These are phyloP conservation scores for Cornus controversa DNA, from an alignment of 148 eudicot genomes.

Conservation along the genomic window DNA sequence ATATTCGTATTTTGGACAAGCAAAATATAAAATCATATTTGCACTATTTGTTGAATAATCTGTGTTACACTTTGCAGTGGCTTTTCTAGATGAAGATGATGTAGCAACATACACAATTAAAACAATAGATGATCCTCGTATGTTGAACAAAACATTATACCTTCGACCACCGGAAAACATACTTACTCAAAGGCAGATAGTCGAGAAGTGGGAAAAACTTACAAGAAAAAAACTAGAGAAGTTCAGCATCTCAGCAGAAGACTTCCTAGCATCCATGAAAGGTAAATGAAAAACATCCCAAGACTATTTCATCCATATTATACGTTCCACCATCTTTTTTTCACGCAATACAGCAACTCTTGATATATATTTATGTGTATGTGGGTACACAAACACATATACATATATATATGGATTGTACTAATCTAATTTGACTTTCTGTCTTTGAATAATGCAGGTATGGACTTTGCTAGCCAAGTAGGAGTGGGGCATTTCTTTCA, in stretches of 20 bases:
- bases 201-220: conserved; percentile 49
- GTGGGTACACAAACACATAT: too few species aligned
- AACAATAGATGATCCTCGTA: conserved; percentile 44
- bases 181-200: conserved; percentile 35
- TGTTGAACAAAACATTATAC: conserved; percentile 49
- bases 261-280: conserved; percentile 39
- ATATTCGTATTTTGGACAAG: too few species aligned
- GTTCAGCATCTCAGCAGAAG: conserved; percentile 27
- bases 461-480: conserved; percentile 40
- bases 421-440: not conserved
- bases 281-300: conserved; percentile 18
- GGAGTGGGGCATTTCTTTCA: conserved; percentile 59
- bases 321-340: too few species aligned
- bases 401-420: too few species aligned
- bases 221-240: conserved; percentile 34
- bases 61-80: conserved; percentile 18
- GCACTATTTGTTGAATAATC: not conserved
- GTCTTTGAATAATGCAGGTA: conserved; percentile 22
- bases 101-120: conserved; percentile 44
- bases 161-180: conserved; percentile 49
- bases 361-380: too few species aligned
- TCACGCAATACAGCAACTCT: too few species aligned
- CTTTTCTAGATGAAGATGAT: conserved; percentile 52
- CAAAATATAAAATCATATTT: not conserved
- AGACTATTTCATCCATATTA: too few species aligned